Conservation (phyloP, 805 yeast species). For the Clavispora carvajalis region DNA sequence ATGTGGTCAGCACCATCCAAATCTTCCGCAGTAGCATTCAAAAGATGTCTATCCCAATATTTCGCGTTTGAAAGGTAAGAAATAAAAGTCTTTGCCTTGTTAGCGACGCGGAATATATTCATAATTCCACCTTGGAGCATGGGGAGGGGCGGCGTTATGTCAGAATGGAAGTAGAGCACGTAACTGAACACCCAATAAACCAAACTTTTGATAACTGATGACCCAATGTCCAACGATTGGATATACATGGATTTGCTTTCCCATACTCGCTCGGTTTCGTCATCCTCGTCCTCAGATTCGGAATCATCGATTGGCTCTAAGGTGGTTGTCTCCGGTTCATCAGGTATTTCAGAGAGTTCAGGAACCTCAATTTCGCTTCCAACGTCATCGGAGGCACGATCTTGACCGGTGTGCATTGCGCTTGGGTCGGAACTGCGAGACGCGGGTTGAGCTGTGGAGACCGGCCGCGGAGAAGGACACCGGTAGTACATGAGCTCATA, state of each 20-base stretch:
- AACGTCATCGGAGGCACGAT: no score
- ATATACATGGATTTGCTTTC: slow-evolving; percentile 60
- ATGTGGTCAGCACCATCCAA: slow-evolving; percentile 50
- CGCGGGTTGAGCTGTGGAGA: no score
- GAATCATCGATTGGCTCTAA: no score
- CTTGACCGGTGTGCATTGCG: no score
- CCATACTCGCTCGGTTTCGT: slow-evolving; percentile 56
- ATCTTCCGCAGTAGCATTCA: slow-evolving; percentile 58
- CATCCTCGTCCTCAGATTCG: slow-evolving; percentile 27
- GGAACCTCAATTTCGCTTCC: background rate
- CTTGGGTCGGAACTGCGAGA: no score
- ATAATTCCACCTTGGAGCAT: slow-evolving; percentile 41
- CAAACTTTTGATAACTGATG: slow-evolving; percentile 35
- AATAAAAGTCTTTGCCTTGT: slow-evolving; percentile 29
- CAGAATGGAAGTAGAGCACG: slow-evolving; percentile 28
- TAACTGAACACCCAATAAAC: slow-evolving; percentile 31
- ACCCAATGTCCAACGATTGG: slow-evolving; percentile 50
- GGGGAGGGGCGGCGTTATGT: slow-evolving; percentile 30
- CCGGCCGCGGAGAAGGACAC: no score
- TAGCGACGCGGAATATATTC: slow-evolving; percentile 28
- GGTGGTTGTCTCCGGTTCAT: slow-evolving; percentile 4
- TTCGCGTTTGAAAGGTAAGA: slow-evolving; percentile 51
- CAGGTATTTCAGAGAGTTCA: background rate
- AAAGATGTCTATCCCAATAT: slow-evolving; percentile 58
- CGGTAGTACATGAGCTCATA: slow-evolving; percentile 51